phyloP scores from a whole-genome alignment of 2,329 filamentous ascomycete species.

The Cordyceps javanica region DNA sequence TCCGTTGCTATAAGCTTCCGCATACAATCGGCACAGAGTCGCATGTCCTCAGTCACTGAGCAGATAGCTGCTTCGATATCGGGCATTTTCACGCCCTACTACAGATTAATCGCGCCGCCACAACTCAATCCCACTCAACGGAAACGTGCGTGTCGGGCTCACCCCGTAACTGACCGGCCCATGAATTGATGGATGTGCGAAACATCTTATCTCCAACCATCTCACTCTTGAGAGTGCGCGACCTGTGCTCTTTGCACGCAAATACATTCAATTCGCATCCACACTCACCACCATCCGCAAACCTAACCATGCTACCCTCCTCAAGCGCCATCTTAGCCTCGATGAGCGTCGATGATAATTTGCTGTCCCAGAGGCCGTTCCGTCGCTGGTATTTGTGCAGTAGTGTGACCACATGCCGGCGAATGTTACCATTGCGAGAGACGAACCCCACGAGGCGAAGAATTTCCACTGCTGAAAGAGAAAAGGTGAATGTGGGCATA shows the following conservation, averaged over 20 bases:
- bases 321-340: neutral
- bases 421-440: neutral
- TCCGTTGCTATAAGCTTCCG: too few relatives aligned
- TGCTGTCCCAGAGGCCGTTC: neutral
- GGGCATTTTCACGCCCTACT: too few relatives aligned
- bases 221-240: neutral
- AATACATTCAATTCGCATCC: neutral
- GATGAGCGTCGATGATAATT: neutral
- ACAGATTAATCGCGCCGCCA: too few relatives aligned
- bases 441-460: neutral
- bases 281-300: neutral
- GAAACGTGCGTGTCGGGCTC: neutral
- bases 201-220: neutral
- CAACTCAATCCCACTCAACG: neutral
- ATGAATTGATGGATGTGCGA: neutral
- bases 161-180: neutral
- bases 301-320: neutral
- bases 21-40: too few relatives aligned
- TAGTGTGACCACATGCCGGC: neutral
- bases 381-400: neutral
- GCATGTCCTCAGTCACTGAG: too few relatives aligned
- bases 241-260: neutral
- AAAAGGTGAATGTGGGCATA: neutral
- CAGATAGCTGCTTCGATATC: too few relatives aligned
- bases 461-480: neutral